Evolutionary conservation across 2,329 filamentous ascomycete genomes (phyloP).

Genomic region (Neodidymelliopsis sp.): DNA sequence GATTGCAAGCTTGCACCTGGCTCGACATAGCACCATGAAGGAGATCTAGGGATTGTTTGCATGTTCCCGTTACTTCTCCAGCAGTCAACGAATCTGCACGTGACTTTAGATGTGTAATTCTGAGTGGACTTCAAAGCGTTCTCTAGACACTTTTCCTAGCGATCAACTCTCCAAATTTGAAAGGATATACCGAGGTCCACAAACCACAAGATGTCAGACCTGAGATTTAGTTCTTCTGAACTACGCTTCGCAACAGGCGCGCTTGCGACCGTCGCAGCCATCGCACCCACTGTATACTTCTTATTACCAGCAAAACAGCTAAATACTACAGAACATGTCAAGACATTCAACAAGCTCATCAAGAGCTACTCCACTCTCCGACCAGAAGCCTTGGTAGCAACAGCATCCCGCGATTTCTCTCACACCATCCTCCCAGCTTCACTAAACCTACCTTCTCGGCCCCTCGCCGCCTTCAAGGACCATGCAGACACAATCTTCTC

Average conservation of each 20-base stretch:
- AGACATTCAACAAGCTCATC: conserved; percentile 45
- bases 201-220: conserved; percentile 21
- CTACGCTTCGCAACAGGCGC: conserved; percentile 28
- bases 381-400: conserved; percentile 47
- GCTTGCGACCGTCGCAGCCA: conserved; percentile 25
- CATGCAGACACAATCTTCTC: conserved; percentile 54
- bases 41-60: not conserved
- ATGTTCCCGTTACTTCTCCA: not conserved
- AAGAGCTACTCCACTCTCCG: conserved; percentile 53
- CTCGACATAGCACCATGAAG: not conserved
- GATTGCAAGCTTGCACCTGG: not conserved
- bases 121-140: not conserved
- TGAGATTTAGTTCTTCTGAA: conserved; percentile 25
- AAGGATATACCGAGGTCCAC: not conserved
- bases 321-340: conserved; percentile 29
- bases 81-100: not conserved
- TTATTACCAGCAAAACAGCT: conserved; percentile 20
- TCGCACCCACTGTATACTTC: conserved; percentile 26
- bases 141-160: too few relatives aligned
- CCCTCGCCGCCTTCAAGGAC: conserved; percentile 48
- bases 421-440: conserved; percentile 53
- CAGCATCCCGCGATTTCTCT: conserved; percentile 49
- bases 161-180: not conserved
- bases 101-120: not conserved
- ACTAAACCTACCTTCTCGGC: conserved; percentile 49